phyloP scores from a whole-genome alignment of 805 yeast genomes.

The Nakazawaea siamensis region DNA sequence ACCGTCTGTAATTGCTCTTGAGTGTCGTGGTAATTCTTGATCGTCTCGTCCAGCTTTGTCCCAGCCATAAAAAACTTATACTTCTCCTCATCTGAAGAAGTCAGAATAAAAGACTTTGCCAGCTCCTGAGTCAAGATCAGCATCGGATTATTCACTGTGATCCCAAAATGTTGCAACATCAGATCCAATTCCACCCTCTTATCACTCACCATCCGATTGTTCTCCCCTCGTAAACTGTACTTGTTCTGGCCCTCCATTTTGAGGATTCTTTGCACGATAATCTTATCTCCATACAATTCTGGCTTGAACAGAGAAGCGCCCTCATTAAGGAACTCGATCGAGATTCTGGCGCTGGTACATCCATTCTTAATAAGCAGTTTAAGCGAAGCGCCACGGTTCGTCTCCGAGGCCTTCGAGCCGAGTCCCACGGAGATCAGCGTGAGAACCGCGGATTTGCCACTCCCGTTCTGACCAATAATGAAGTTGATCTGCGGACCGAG shows the following conservation, averaged over 20 bases:
- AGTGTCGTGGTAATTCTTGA: conserved; percentile 39
- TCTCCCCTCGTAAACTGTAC: conserved; percentile 47
- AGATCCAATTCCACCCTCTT: conserved; percentile 60
- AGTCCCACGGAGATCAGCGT: conserved; percentile 84
- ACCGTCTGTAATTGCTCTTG: conserved; percentile 26
- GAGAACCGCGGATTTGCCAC: conserved; percentile 83
- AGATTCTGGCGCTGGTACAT: conserved; percentile 54
- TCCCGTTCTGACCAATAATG: conserved; percentile 85
- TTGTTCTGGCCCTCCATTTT: conserved; percentile 41
- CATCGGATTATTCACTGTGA: conserved; percentile 84
- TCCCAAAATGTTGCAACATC: conserved; percentile 61
- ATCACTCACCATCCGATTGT: conserved; percentile 44
- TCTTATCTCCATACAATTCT: conserved; percentile 57
- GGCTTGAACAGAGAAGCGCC: conserved; percentile 48
- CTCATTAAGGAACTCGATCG: conserved; percentile 54
- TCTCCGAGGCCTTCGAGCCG: conserved; percentile 82
- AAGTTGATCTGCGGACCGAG: conserved; percentile 79
- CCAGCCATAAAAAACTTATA: conserved; percentile 77
- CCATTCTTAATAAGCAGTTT: conserved; percentile 75
- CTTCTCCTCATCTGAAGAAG: conserved; percentile 63
- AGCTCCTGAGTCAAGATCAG: conserved; percentile 90
- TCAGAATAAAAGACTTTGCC: conserved; percentile 82
- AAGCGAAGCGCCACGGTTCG: conserved; percentile 73
- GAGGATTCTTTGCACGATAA: conserved; percentile 63
- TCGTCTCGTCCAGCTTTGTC: conserved; percentile 61